Conservation (phyloP, 2,329 filamentous ascomycete species). For the Colletotrichum noveboracense region DNA sequence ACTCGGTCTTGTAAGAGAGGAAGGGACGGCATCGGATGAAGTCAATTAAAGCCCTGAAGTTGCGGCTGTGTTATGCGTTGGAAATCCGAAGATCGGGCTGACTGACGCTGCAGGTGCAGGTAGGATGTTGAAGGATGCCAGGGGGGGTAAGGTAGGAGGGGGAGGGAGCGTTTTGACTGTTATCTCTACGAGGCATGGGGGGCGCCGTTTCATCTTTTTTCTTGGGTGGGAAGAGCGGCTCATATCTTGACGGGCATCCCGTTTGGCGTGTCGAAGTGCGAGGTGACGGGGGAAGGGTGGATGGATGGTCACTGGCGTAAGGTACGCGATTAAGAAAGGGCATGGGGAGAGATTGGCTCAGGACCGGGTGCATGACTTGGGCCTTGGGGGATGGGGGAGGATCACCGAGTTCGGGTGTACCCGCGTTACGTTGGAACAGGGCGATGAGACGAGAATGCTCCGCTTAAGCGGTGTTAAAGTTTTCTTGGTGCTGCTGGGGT, state of each 20-base stretch:
- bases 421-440: not conserved
- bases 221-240: not conserved
- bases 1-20: not conserved
- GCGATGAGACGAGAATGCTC: not conserved
- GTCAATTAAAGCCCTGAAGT: not conserved
- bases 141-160: not conserved
- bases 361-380: not conserved
- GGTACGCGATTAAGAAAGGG: not conserved
- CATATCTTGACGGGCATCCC: not conserved
- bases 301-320: too few species aligned
- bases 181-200: not conserved
- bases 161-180: not conserved
- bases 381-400: not conserved
- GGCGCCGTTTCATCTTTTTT: not conserved
- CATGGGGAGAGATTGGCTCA: not conserved
- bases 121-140: not conserved
- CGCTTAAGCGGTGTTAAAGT: not conserved
- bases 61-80: not conserved
- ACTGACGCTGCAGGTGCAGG: not conserved
- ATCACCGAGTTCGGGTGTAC: not conserved
- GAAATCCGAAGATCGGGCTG: not conserved
- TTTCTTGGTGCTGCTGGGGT: not conserved
- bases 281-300: not conserved
- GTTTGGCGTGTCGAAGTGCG: not conserved
- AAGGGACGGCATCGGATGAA: not conserved